phyloP scores from a whole-genome alignment of 345 rosid genomes.

The Moricandia moricandioides region DNA sequence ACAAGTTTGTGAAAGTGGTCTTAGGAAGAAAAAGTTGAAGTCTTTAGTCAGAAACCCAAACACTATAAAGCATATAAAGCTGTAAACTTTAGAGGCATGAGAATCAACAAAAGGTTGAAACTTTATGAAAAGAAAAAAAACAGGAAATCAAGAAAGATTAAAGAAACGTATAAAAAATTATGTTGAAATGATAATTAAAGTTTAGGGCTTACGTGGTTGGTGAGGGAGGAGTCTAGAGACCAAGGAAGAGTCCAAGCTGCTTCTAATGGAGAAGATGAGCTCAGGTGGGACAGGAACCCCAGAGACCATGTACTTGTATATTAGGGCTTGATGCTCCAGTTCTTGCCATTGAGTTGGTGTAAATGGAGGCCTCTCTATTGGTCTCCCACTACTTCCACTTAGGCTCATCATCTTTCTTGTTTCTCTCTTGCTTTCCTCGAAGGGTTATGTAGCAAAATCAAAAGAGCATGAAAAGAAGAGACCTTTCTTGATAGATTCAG shows the following conservation, averaged over 20 bases:
- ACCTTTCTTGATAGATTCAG: slow-evolving; percentile 20
- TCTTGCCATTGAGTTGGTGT: slow-evolving; percentile 79
- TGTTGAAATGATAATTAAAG: neutral
- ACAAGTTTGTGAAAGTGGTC: slow-evolving; percentile 4
- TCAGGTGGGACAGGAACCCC: slow-evolving; percentile 83
- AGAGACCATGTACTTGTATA: slow-evolving; percentile 81
- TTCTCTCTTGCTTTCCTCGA: slow-evolving; percentile 17
- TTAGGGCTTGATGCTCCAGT: slow-evolving; percentile 77
- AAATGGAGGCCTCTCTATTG: slow-evolving; percentile 53
- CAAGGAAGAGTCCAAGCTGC: slow-evolving; percentile 62
- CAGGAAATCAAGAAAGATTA: neutral
- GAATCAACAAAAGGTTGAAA: slow-evolving; percentile 33
- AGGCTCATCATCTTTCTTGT: slow-evolving; percentile 33
- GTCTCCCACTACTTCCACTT: slow-evolving; percentile 35
- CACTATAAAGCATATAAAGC: slow-evolving; percentile 17
- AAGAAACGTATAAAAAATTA: neutral
- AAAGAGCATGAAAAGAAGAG: slow-evolving; percentile 2
- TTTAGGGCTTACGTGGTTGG: slow-evolving; percentile 51
- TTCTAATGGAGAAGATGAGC: slow-evolving; percentile 56
- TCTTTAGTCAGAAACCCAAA: neutral
- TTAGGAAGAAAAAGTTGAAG: slow-evolving; percentile 8
- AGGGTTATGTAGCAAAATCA: slow-evolving; percentile 10
- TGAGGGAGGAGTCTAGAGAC: slow-evolving; percentile 55
- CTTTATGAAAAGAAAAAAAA: slow-evolving; percentile 2
- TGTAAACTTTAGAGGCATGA: slow-evolving; percentile 19